A percentile compares a stretch with the other conserved stretches of the same genome.
Conservation (phyloP, 2,329 filamentous ascomycete genomes). For the Tolypocladium inflatum region DNA sequence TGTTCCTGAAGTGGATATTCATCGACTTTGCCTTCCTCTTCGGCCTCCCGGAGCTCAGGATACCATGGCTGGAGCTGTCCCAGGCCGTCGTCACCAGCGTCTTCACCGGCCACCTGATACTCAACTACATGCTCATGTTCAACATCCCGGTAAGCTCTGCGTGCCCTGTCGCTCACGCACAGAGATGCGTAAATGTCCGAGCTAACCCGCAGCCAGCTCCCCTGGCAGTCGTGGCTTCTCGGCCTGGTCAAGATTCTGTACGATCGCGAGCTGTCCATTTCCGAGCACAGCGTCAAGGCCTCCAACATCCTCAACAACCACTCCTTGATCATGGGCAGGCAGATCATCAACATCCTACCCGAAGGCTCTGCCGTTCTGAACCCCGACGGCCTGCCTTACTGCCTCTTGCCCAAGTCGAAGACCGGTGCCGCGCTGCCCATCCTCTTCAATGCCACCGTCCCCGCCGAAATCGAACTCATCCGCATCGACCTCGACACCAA, state of each 20-base stretch:
- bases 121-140: slow-evolving; percentile 89
- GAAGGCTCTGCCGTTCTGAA: slow-evolving; percentile 93
- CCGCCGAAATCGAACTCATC: slow-evolving; percentile 79
- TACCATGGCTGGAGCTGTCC: slow-evolving; percentile 94
- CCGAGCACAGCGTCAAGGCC: slow-evolving; percentile 86
- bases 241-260: slow-evolving; percentile 73
- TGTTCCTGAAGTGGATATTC: slow-evolving; percentile 88
- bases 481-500: slow-evolving; percentile 78
- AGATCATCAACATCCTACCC: slow-evolving; percentile 94
- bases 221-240: slow-evolving; percentile 63
- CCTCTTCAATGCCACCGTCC: slow-evolving; percentile 86
- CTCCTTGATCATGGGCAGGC: slow-evolving; percentile 88
- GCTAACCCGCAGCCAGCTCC: slow-evolving; percentile 42
- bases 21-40: slow-evolving; percentile 85
- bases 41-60: slow-evolving; percentile 74
- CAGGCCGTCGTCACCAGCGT: slow-evolving; percentile 61
- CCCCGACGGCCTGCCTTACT: slow-evolving; percentile 69
- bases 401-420: slow-evolving; percentile 56
- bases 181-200: background rate
- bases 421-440: slow-evolving; percentile 64
- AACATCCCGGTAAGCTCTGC: slow-evolving; percentile 59
- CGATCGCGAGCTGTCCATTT: slow-evolving; percentile 86
- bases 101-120: slow-evolving; percentile 60
- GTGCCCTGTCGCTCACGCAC: background rate
- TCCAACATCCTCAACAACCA: slow-evolving; percentile 82